Evolutionary conservation across 129 eudicot genomes (phyloP).

Genomic region (Helichrysum umbraculigerum): DNA sequence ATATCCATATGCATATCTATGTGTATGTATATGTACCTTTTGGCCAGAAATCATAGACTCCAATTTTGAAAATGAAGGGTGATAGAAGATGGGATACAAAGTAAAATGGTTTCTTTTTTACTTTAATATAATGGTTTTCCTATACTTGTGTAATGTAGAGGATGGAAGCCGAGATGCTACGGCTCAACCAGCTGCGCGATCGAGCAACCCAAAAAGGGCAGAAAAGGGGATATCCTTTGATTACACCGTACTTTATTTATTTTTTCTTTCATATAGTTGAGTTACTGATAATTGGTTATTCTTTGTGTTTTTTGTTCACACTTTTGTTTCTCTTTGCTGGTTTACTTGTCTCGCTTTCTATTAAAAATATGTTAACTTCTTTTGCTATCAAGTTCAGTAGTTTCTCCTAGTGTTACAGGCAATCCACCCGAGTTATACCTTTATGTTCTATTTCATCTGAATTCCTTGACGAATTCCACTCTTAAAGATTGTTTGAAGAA

Average conservation of each 20-base stretch:
- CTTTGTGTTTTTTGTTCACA: neutral
- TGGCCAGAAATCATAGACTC: no score
- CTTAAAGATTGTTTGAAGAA: slow-evolving; percentile 82
- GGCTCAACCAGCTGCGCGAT: slow-evolving; percentile 78
- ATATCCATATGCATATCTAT: no score
- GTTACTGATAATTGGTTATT: neutral
- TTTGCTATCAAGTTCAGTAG: neutral
- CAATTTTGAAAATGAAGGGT: no score
- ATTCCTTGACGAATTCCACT: slow-evolving; percentile 70
- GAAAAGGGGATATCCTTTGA: slow-evolving; percentile 88
- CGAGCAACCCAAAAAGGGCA: slow-evolving; percentile 88
- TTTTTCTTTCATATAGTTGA: neutral
- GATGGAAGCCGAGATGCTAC: slow-evolving; percentile 66
- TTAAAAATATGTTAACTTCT: neutral
- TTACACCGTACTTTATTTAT: slow-evolving; percentile 6
- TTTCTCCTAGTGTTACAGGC: neutral
- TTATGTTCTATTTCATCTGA: slow-evolving; percentile 12
- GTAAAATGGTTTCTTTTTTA: slow-evolving; percentile 11
- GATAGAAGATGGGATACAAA: neutral
- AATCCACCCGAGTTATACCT: neutral
- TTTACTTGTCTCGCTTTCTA: neutral
- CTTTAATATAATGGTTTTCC: slow-evolving; percentile 19
- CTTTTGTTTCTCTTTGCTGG: neutral
- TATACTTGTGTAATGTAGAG: slow-evolving; percentile 43
- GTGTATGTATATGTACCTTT: no score